Base-by-base conservation (phyloP, 768 basidiomycete species). In the Mycena metata region DNA sequence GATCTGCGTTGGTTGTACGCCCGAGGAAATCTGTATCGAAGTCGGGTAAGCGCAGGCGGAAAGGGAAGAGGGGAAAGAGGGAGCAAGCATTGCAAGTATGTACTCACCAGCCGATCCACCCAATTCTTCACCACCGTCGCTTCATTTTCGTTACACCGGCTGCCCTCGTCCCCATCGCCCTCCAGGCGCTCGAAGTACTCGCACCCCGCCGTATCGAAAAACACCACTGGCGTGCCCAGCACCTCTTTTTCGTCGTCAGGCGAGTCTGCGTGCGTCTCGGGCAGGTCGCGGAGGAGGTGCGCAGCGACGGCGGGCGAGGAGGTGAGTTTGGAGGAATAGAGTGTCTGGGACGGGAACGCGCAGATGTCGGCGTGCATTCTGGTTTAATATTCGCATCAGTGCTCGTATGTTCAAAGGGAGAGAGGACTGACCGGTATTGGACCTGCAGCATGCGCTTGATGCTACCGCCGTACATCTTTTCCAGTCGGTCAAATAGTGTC, bases 71-170 rank as follows among this genome's bases (percentile, higher is more conserved):
- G 23, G 24, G 9, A 58, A 39, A 11, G 15, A 45, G 39, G 24
- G 12, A 24, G 19, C 16, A 11, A 5, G 17, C 45, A 10, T n/a
- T n/a, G 0, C 23, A 26, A 33, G 33, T 42, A 13, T 15, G 47
- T 35, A 52, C 71, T 23, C 68, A 96, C 96, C 77, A 99, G 79
- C 73, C 87, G 90, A 47, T 91, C 87, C 0, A 95, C 90, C 91
- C 95, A 96, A 64, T 85, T 86, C 75, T 88, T 89, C 2, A 96
- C 96, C 12, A 98, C 87, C 13, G 86, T 89, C 0, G 91, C 96
- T 74, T 99, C 98, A 74, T 99, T 99, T 81, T 97, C 96, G 73
- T 99, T 99, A 72, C 89, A 92, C 69, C 91, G 86, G 70, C 95
- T 96, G 0, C 96, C 96, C 74, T 97, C 96, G 74, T 95, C 94